Evolutionary conservation across 2,329 filamentous ascomycete genomes (phyloP).

Genomic region (Calonectria crousiana): DNA sequence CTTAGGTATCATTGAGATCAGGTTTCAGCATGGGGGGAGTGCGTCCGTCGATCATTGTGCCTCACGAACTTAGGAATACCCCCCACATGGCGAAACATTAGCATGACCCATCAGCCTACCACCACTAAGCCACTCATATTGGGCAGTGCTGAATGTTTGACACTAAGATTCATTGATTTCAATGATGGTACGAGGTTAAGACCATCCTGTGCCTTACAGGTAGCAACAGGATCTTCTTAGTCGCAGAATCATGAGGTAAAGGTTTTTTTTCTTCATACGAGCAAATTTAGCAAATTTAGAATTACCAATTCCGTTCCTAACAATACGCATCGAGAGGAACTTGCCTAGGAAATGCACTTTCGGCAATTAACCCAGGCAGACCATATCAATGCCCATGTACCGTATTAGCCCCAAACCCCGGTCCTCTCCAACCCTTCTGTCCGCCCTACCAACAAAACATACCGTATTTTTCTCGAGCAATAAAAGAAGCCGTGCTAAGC

Average conservation of each 20-base stretch:
- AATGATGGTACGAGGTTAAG: neutral
- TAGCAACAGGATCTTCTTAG: neutral
- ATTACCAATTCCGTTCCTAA: neutral
- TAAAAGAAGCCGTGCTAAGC: neutral
- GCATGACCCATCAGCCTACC: neutral
- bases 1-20: neutral
- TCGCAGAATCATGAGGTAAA: too few relatives aligned
- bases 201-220: neutral
- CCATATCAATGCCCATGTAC: neutral
- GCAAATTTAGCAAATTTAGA: neutral
- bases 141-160: neutral
- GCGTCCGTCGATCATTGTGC: neutral
- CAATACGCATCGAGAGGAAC: neutral
- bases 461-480: neutral
- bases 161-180: neutral
- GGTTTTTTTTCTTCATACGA: neutral
- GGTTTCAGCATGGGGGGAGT: neutral
- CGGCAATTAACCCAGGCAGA: neutral
- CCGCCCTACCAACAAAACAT: neutral
- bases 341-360: neutral
- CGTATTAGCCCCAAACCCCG: neutral
- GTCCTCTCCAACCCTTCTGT: neutral
- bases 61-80: neutral
- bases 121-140: neutral
- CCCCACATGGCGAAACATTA: neutral